Conservation (phyloP, 73 alveolate species). For the Breviolum minutum region DNA sequence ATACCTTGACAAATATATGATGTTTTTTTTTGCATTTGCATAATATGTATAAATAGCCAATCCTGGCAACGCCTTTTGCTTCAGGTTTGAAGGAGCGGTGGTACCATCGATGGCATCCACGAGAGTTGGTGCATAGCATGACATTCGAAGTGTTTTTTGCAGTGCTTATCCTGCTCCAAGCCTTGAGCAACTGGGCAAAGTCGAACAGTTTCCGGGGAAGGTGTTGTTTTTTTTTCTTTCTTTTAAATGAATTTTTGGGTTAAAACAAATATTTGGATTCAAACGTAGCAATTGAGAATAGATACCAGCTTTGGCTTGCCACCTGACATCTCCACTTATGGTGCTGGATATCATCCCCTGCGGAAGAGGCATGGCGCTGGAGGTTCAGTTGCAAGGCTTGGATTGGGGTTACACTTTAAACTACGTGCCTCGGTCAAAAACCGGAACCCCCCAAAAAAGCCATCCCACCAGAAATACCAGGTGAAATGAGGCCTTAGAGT, state of each 20-base stretch:
- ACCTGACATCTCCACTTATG: background rate
- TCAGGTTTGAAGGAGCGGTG: background rate
- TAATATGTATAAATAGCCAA: too few relatives aligned
- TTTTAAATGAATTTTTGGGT: background rate
- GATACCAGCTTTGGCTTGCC: too few relatives aligned
- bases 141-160: conserved; percentile 48
- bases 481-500: too few relatives aligned
- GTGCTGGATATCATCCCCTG: background rate
- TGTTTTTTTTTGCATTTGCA: too few relatives aligned
- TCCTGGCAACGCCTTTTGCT: too few relatives aligned
- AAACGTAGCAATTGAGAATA: too few relatives aligned
- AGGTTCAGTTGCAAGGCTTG: conserved; percentile 68
- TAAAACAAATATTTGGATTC: background rate
- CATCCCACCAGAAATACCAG: too few relatives aligned
- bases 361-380: conserved; percentile 61
- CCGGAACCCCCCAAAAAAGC: too few relatives aligned
- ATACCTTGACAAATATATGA: too few relatives aligned
- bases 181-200: background rate
- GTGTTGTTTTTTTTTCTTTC: background rate
- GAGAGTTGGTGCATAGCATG: background rate
- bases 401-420: conserved; percentile 78
- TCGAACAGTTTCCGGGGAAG: background rate
- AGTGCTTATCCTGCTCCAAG: conserved; percentile 63
- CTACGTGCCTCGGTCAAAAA: background rate
- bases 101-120: conserved; percentile 26